Evolutionary conservation across 345 rosid species (phyloP), one percentile per base, ranked within the genome.

Genomic region (Syzygium aqueum): DNA sequence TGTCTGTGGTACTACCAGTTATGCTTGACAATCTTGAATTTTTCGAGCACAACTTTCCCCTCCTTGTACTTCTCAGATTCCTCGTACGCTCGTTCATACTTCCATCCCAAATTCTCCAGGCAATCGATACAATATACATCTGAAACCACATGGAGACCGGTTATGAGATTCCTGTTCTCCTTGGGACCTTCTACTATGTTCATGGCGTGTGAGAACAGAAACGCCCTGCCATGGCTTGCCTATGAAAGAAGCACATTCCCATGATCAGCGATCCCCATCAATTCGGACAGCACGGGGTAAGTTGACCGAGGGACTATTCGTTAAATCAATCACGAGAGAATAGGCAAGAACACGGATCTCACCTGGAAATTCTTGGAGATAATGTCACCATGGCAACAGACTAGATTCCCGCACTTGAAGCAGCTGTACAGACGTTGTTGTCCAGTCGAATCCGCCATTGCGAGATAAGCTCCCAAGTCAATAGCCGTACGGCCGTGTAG

Each of bases 361-460:
- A 92, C 94, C 93, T 92, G 93, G 83, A 91, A 93, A 63, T 54
- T 77, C 82, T 91, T 93, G 19, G 92, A 92, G 80, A 92, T 53
- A 46, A 92, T 90, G 86, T 93, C 93, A 53, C 91, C 92, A 23
- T 92, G 94, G 25, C 92, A 84, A 17, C 91, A 90, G 15, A 92
- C 88, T 14, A 30, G 85, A 85, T 91, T 93, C 56, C 90, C 84
- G 88, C 94, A 92, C 86, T 85, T 92, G 83, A 59, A 90, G 88
- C 94, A 93, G 86, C 93, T 84, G 87, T 92, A 93, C n/a, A 87
- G 37, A 73, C 92, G 86, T 49, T 87, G 87, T 56, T 87, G 87
- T 56, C 88, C 91, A n/a, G 77, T 83, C 77, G 88, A 59, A 73
- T 91, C 49, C 11, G 46, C 80, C 80, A 73, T 73, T 4, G 46